Base-by-base conservation (phyloP, 768 basidiomycete genomes). In the Hygrophorus pudorinus region DNA sequence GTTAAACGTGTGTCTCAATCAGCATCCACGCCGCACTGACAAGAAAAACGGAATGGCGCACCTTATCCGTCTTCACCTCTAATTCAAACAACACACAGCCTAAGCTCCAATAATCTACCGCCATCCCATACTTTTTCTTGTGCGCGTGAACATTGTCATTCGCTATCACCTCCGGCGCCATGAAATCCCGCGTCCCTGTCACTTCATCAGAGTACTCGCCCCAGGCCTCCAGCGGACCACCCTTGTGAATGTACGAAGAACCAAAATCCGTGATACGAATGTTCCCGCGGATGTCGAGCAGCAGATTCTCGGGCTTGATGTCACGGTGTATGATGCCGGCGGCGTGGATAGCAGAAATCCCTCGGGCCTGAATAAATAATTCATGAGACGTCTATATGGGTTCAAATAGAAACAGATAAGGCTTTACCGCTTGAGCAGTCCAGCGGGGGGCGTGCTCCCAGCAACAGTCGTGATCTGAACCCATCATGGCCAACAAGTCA, bases 291-390 rank as follows among this genome's bases (percentile, higher is more conserved):
- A 46, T 48, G 48, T 71, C 70, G 41, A 84, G 64, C n/a, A 85
- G 67, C 34, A 85, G 70, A 47, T 85, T 84, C 62, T 78, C 77
- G 2, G 79, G 71, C 53, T 85, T 84, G 45, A 85, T 70, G 48
- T 83, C 79, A 11, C 80, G 70, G 57, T 83, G 80, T 27, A 83
- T 70, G 43, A 84, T 73, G 34, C 78, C 79, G 56, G 77, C 69
- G 18, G 59, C 59, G 50, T 83, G 80, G 33, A 85, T 58, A 33
- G 61, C 56, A 2, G 58, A 47, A n/a, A 71, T 53, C 1, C 68
- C 70, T 24, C 63, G 61, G 5, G 62, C 60, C 68, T 71, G n/a
- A 16, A 31, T n/a, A 16, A 40, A 3, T 29, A 9, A 47, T 32
- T 44, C 47, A 44, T 6, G 1, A 11, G 4, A 12, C 41, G 16